phyloP scores from a whole-genome alignment of 441 rosid species.

The Biscutella laevigata region DNA sequence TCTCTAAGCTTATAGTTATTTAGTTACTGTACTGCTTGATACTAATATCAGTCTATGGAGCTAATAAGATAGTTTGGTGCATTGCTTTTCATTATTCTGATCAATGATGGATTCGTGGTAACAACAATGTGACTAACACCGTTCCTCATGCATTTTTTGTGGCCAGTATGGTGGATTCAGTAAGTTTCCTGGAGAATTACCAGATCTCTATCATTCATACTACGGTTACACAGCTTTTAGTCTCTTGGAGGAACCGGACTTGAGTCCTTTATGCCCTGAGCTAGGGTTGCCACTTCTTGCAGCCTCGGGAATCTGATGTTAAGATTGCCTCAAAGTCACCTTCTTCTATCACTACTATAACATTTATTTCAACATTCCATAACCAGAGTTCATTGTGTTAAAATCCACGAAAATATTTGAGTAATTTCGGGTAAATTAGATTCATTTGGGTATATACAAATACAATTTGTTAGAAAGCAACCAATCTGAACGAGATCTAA shows the following conservation, averaged over 20 bases:
- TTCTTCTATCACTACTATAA: conserved; percentile 13
- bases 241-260: conserved; percentile 69
- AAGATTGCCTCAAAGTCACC: neutral
- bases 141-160: conserved; percentile 16
- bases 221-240: conserved; percentile 79
- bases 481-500: too few species aligned
- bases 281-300: conserved; percentile 58
- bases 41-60: neutral
- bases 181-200: conserved; percentile 53
- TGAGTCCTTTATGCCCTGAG: conserved; percentile 57
- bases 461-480: too few species aligned
- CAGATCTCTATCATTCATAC: conserved; percentile 82
- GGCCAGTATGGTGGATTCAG: conserved; percentile 79
- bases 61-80: neutral
- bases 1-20: neutral
- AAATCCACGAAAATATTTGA: too few species aligned
- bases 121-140: conserved; percentile 1
- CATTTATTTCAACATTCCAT: conserved; percentile 1
- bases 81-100: neutral
- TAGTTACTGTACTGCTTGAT: neutral
- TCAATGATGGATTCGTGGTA: neutral
- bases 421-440: too few species aligned
- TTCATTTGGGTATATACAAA: too few species aligned
- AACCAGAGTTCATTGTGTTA: too few species aligned
- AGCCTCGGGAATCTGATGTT: conserved; percentile 34